Conservation (phyloP, 192 early-diverging fungal species). For the Dispira simplex region DNA sequence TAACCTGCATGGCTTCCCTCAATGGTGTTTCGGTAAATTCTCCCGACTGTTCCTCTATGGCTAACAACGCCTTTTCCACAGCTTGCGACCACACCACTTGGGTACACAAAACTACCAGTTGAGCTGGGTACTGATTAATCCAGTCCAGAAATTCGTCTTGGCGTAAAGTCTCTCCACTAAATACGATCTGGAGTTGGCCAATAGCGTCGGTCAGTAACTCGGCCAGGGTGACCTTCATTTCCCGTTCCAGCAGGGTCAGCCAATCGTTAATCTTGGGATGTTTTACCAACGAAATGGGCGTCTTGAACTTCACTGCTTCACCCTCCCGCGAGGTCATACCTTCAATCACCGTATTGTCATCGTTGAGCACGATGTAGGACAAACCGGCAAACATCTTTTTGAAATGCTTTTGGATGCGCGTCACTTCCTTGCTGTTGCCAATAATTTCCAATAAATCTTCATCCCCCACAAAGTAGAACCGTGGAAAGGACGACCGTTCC, state of each 20-base stretch:
- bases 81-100: slow-evolving; percentile 83
- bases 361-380: slow-evolving; percentile 62
- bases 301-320: slow-evolving; percentile 70
- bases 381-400: slow-evolving; percentile 99
- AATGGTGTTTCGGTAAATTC: slow-evolving; percentile 27
- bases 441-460: slow-evolving; percentile 99
- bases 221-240: slow-evolving; percentile 85
- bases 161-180: slow-evolving; percentile 30
- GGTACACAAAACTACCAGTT: slow-evolving; percentile 79
- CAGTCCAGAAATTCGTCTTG: slow-evolving; percentile 50
- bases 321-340: slow-evolving; percentile 91
- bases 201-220: slow-evolving; percentile 55
- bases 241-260: slow-evolving; percentile 83
- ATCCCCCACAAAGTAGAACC: slow-evolving; percentile 99
- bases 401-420: slow-evolving; percentile 95
- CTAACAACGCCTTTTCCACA: slow-evolving; percentile 62
- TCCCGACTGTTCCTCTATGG: slow-evolving; percentile 19
- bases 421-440: slow-evolving; percentile 92
- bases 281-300: slow-evolving; percentile 60
- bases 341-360: slow-evolving; percentile 52
- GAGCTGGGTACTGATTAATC: slow-evolving; percentile 82
- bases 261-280: slow-evolving; percentile 95
- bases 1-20: slow-evolving; percentile 33
- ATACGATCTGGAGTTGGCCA: slow-evolving; percentile 43
- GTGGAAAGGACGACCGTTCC: slow-evolving; percentile 91